phyloP scores from a whole-genome alignment of 495 filamentous ascomycete species.

The Aspergillus cavernicola region DNA sequence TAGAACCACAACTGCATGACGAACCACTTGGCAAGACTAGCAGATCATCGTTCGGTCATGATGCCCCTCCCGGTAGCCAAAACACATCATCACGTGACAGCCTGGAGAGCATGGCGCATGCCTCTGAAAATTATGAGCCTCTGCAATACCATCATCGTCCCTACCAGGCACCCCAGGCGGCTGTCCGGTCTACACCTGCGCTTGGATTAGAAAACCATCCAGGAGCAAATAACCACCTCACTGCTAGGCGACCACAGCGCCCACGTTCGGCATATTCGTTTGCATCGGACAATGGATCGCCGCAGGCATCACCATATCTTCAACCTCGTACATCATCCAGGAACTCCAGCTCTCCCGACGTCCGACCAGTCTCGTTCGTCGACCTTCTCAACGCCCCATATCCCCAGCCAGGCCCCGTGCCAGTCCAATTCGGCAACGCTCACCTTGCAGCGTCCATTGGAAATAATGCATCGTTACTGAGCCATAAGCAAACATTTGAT shows the following conservation, averaged over 20 bases:
- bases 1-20: slow-evolving; percentile 28
- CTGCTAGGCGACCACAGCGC: slow-evolving; percentile 47
- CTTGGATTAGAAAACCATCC: slow-evolving; percentile 21
- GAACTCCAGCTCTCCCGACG: slow-evolving; percentile 69
- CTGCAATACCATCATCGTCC: slow-evolving; percentile 50
- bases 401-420: slow-evolving; percentile 75
- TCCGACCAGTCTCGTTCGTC: slow-evolving; percentile 73
- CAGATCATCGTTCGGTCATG: slow-evolving; percentile 25
- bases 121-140: slow-evolving; percentile 40
- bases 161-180: slow-evolving; percentile 21
- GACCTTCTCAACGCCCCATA: slow-evolving; percentile 88
- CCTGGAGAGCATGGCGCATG: slow-evolving; percentile 33
- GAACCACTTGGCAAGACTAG: slow-evolving; percentile 23
- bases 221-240: slow-evolving; percentile 51
- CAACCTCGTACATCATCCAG: slow-evolving; percentile 55
- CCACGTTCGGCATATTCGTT: slow-evolving; percentile 70
- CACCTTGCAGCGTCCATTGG: slow-evolving; percentile 75
- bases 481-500: slow-evolving; percentile 85
- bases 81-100: slow-evolving; percentile 39
- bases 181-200: slow-evolving; percentile 12
- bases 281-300: slow-evolving; percentile 64
- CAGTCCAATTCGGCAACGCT: slow-evolving; percentile 65
- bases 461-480: slow-evolving; percentile 81
- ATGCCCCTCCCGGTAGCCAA: slow-evolving; percentile 21
- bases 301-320: slow-evolving; percentile 46